Evolutionary conservation across 2,329 filamentous ascomycete genomes (phyloP), one percentile per base, ranked within the genome.

Genomic region (Xylaria polymorpha): DNA sequence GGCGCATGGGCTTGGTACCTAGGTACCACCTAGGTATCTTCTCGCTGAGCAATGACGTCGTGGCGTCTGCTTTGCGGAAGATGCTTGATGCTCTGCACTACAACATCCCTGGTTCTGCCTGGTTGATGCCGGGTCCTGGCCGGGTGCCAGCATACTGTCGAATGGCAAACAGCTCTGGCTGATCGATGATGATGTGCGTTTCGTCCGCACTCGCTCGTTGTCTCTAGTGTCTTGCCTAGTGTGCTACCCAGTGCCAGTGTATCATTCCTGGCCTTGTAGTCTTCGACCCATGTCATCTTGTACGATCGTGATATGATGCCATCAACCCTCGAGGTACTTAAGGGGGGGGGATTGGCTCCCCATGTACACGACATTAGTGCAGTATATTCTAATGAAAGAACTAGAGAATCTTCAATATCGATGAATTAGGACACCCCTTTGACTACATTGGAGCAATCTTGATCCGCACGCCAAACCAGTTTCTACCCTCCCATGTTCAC

Each of bases 31-130:
- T 44, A 43, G 51, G 56, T 59, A 46, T 18, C 55, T 32, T 56
- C 35, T 51, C 20, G 29, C 59, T 39, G 41, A 64, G 46, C 58
- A 35, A 64, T 70, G 68, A 70, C 68, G 66, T 70, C 64, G 63
- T 67, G 43, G 41, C 14, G 15, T 59, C 44, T 10, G 44, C 32
- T 35, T 61, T 20, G 20, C 43, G 35, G 20, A 35, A 32, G 43
- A 57, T 29, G 32, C 8, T 20, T 37, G 50, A 55, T 20, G 51
- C 20, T 22, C 39, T 43, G 7, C 22, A 20, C 58, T 48, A 37
- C 18, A 37, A 8, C 7, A 35, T 58, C 25, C 29, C 43, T 29
- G 25, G 25, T 29, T 29, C 25, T 29, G 25, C 25, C 22, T 14
- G 14, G 29, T 29, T 59, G 32, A 58, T 41, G 39, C 6, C 43